These are phyloP conservation scores for Posidonia oceanica DNA, from an alignment of 116 monocot species.

Conservation along the genomic window DNA sequence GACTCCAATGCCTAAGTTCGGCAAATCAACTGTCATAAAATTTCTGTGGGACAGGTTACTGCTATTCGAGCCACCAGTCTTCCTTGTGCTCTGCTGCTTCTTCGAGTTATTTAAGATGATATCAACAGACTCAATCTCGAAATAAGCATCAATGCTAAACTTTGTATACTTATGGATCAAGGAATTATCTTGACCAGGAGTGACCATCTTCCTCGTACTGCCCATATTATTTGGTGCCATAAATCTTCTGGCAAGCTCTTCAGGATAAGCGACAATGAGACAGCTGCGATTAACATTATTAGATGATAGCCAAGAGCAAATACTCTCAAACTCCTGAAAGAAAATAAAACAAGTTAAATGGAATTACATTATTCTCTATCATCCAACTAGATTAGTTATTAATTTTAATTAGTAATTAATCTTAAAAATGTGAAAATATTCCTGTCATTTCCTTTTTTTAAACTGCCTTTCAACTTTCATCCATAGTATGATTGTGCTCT, in stretches of 20 bases:
- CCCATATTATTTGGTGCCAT: neutral
- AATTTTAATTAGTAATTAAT: neutral
- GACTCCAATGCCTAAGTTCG: conserved; percentile 26
- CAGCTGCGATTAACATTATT: neutral
- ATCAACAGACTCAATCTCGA: conserved; percentile 32
- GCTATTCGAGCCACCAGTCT: conserved; percentile 12
- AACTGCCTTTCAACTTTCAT: too few species aligned
- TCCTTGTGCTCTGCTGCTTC: neutral
- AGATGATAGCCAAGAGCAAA: neutral
- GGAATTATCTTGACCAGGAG: neutral
- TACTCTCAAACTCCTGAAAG: neutral
- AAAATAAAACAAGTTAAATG: neutral
- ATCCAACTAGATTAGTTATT: neutral
- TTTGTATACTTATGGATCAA: conserved; percentile 10
- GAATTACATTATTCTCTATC: neutral
- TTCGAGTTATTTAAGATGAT: conserved; percentile 33
- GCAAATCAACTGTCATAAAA: conserved; percentile 15
- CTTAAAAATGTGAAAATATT: neutral
- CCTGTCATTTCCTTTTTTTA: too few species aligned
- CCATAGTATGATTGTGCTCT: too few species aligned
- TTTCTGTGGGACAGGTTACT: conserved; percentile 1
- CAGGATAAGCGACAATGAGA: conserved; percentile 11
- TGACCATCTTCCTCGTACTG: neutral
- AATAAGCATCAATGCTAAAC: conserved; percentile 27
- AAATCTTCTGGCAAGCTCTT: conserved; percentile 22